Base-by-base conservation (phyloP, 352 stramenopile species). In the Globisporangium parvum region DNA sequence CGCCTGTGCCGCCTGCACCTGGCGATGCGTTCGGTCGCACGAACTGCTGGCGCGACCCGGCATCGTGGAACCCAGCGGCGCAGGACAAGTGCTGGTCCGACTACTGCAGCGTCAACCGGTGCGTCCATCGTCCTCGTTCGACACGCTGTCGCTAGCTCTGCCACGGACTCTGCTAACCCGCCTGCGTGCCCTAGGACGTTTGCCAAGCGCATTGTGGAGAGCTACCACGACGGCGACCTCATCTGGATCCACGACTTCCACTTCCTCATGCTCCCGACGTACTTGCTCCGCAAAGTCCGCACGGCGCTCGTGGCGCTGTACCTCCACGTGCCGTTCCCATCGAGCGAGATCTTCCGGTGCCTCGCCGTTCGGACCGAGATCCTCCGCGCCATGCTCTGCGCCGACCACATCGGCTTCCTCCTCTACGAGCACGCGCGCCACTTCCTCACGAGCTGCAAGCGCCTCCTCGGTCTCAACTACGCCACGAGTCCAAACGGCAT, bases 191-290 rank as follows among this genome's bases (percentile, higher is more conserved):
- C 15, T 33, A 64, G 70, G 40, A 83, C 70, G 31, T 78, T 83
- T 33, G 70, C 73, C 18, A 67, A 69, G 37, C 70, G 70, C 2
- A 66, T 83, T 20, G 72, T 92, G 44, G 79, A 92, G 62, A 87
- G 66, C 47, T 95, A 92, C 51, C 68, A 93, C 63, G 67, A 77
- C 8, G 80, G 85, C 18, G 77, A 96, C 67, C 71, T 97, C 45
- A 88, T 99, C 55, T 99, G 96, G 96, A 95, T 99, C 47, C 96
- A 99, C 66, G 97, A 97, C 51, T 99, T 98, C 62, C 95, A 99
- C 71, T 86, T 99, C 39, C 80, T 99, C 57, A 96, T 99, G 65
- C 73, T 99, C 39, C 96, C 97, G 12, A 98, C 88, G 6, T 99
- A 98, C 56, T 70, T 99, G 41, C 87, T 95, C 23, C 79, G 96